phyloP scores from a whole-genome alignment of 257 asterid species.

The Jaltomata sinuosa region DNA sequence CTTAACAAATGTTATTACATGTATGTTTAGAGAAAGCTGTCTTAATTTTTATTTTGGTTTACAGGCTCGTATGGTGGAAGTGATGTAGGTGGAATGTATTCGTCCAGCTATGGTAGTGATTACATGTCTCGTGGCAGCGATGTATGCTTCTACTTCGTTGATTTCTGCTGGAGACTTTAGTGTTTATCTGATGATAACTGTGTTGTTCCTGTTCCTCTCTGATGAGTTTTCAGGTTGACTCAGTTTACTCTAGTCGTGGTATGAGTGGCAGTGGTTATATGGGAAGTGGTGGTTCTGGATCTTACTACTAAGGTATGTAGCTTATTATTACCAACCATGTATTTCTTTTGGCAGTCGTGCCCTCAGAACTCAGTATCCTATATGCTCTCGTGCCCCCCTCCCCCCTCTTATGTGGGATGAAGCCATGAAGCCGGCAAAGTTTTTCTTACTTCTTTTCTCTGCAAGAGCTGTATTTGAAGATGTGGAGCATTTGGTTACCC shows the following conservation, averaged over 20 bases:
- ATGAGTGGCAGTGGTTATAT: slow-evolving; percentile 65
- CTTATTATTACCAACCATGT: background rate
- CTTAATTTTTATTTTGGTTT: background rate
- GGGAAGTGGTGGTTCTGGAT: slow-evolving; percentile 82
- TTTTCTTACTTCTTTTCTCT: slow-evolving; percentile 1
- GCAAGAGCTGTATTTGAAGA: slow-evolving; percentile 2
- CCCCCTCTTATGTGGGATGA: background rate
- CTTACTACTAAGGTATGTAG: slow-evolving; percentile 61
- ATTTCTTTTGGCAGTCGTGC: background rate
- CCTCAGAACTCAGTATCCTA: background rate
- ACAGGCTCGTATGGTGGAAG: slow-evolving; percentile 71
- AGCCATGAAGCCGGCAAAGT: background rate
- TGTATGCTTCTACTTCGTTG: slow-evolving; percentile 32
- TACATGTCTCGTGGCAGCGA: slow-evolving; percentile 74
- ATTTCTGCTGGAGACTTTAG: background rate
- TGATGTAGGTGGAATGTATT: slow-evolving; percentile 75
- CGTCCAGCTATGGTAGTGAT: slow-evolving; percentile 73
- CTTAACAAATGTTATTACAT: background rate
- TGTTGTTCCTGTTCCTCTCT: slow-evolving; percentile 67
- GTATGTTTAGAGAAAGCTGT: background rate
- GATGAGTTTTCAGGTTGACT: slow-evolving; percentile 15
- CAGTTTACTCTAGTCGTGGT: slow-evolving; percentile 65
- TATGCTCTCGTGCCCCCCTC: background rate
- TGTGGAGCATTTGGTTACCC: slow-evolving; percentile 19
- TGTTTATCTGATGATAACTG: slow-evolving; percentile 18